Evolutionary conservation across 1,284 basidiomycete genomes (phyloP), one percentile per base, ranked within the genome.

Genomic region (Phlebopus sp.): DNA sequence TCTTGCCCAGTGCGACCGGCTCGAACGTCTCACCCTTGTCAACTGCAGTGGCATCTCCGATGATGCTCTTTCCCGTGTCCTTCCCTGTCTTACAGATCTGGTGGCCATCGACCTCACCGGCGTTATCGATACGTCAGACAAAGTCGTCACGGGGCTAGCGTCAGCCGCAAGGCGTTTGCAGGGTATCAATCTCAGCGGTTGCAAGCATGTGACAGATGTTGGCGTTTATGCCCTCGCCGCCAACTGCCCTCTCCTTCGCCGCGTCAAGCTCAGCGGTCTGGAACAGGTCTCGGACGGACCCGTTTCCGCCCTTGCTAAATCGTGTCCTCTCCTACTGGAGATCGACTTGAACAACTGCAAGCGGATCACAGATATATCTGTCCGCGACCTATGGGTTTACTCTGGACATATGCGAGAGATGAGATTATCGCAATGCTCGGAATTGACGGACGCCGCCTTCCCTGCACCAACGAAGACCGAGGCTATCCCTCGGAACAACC

Each of bases 21-120:
- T 98, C 43, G 97, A 99, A 70, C 82, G 97, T 40, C 80, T 99
- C 52, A 97, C 93, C 5, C 80, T 99, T 40, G 86, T 92, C 50
- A 89, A 88, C 48, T 97, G 94, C 68, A 79, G 75, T 38, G 70
- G 77, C 42, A 73, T 99, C 46, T 82, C 86, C 2, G 82, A 88
- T 53, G 75, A 77, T 13, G 79, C 82, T 1, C 77, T 99, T 19
- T 69, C 73, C 37, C 73, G 75, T 42, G 81, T 96, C 37, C 77
- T 99, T 11, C 76, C 79, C 2, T 75, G 67, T 46, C 89, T 90
- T 54, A 76, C 82, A 9, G 84, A 87, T 52, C 76, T 99, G 50
- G 85, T 97, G 46, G 91, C 95, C 15, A 77, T 97, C 56, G 96
- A 99, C 70, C 76, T 98, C 49, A 90, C 85, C 2, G 83, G 83